These are phyloP conservation scores for Mollisiaceae sp. DNA, from an alignment of 2,329 filamentous ascomycete species.

Conservation along the genomic window DNA sequence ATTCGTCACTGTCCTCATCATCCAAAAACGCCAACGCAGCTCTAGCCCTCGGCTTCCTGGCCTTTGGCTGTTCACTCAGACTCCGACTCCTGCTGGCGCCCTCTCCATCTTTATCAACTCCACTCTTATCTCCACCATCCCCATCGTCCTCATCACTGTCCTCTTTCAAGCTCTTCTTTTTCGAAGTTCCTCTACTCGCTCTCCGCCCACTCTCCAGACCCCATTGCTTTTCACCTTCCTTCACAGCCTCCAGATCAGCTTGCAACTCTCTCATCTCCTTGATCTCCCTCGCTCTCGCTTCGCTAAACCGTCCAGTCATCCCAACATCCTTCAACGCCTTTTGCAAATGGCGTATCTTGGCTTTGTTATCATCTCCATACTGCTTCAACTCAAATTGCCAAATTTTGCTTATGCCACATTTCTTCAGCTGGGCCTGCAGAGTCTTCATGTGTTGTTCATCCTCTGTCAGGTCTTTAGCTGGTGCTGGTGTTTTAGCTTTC, in stretches of 20 bases:
- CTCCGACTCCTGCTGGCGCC: constrained; percentile 39
- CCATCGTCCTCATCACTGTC: constrained; percentile 33
- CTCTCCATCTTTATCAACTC: constrained; percentile 12
- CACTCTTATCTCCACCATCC: constrained; percentile 40
- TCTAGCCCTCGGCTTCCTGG: constrained; percentile 42
- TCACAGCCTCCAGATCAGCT: constrained; percentile 83
- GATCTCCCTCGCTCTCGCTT: constrained; percentile 83
- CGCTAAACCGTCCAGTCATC: constrained; percentile 88
- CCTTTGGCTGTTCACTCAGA: constrained; percentile 38
- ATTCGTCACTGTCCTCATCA: constrained; percentile 59
- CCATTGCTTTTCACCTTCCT: constrained; percentile 82
- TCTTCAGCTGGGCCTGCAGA: constrained; percentile 82
- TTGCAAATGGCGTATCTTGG: constrained; percentile 83
- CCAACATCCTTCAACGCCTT: constrained; percentile 79
- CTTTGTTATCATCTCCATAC: constrained; percentile 71
- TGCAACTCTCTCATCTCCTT: constrained; percentile 84
- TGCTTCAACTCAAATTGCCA: constrained; percentile 86
- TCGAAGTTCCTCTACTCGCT: constrained; percentile 40
- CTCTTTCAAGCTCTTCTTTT: constrained; percentile 49
- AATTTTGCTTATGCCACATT: constrained; percentile 91
- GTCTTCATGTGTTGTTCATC: constrained; percentile 85
- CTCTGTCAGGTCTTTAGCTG: constrained; percentile 53
- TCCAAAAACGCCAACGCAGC: constrained; percentile 69
- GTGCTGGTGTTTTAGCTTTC: constrained; percentile 47
- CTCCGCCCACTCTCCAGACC: constrained; percentile 54